phyloP scores from a whole-genome alignment of 1,284 basidiomycete species.

The Ceratobasidium sp. region DNA sequence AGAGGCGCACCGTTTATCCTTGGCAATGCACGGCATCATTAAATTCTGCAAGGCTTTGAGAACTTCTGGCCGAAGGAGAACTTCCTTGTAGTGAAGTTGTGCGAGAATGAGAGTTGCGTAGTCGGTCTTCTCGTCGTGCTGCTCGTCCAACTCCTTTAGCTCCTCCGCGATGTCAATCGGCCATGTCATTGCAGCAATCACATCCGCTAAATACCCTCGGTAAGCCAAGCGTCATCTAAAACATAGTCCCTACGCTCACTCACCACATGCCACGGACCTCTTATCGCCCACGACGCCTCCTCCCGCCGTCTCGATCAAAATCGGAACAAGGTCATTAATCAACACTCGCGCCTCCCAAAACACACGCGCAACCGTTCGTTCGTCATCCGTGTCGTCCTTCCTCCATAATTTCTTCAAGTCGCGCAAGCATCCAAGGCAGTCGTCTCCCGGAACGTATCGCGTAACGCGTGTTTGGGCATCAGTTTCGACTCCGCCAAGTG shows the following conservation, averaged over 20 bases:
- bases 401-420: conserved; percentile 95
- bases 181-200: conserved; percentile 96
- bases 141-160: conserved; percentile 82
- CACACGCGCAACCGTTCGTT: conserved; percentile 90
- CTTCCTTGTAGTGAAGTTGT: conserved; percentile 88
- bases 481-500: conserved; percentile 72
- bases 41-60: conserved; percentile 76
- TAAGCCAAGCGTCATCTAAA: neutral
- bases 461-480: conserved; percentile 54
- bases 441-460: conserved; percentile 83
- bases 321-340: conserved; percentile 84
- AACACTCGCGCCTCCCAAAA: conserved; percentile 86
- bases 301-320: conserved; percentile 81
- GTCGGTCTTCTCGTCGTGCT: conserved; percentile 78
- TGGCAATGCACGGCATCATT: conserved; percentile 74
- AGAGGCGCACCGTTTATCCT: conserved; percentile 56
- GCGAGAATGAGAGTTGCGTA: conserved; percentile 83
- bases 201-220: conserved; percentile 63
- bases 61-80: conserved; percentile 71
- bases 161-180: conserved; percentile 94
- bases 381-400: conserved; percentile 94
- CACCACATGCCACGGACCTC: conserved; percentile 81
- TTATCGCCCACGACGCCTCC: conserved; percentile 82
- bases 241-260: conserved; percentile 49
- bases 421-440: conserved; percentile 84